Conservation (phyloP, 2,329 filamentous ascomycete species). For the Penicillium sp. region DNA sequence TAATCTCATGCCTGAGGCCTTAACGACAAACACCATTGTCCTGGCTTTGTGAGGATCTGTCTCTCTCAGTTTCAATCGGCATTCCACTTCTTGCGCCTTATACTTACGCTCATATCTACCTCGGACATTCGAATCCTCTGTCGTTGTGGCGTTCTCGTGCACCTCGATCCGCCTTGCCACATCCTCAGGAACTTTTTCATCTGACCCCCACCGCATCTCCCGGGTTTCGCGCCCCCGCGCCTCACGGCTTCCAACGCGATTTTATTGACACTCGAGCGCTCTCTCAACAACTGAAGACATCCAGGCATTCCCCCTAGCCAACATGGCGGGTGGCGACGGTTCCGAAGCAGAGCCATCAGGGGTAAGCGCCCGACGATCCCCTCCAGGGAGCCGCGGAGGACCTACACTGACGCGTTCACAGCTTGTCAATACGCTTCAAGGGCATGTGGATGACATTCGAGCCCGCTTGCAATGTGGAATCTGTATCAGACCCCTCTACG, state of each 20-base stretch:
- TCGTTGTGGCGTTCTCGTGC: not conserved
- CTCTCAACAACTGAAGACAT: conserved; percentile 11
- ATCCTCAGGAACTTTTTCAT: conserved; percentile 25
- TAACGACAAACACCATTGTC: conserved; percentile 11
- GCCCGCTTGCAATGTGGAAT: conserved; percentile 70
- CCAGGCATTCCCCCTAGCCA: not conserved
- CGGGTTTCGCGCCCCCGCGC: conserved; percentile 26
- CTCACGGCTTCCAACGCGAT: conserved; percentile 17
- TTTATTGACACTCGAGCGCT: conserved; percentile 13
- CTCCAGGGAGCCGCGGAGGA: not conserved
- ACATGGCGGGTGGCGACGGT: conserved; percentile 25
- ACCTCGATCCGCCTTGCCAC: conserved; percentile 8
- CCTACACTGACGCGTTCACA: conserved; percentile 30
- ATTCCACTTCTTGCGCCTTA: not conserved
- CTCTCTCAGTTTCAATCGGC: not conserved
- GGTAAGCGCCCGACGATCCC: conserved; percentile 31
- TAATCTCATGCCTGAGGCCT: conserved; percentile 24
- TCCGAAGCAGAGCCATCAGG: conserved; percentile 37
- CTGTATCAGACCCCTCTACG: conserved; percentile 71
- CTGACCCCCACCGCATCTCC: conserved; percentile 28
- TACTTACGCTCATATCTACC: not conserved
- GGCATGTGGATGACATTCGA: conserved; percentile 67
- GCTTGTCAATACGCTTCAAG: conserved; percentile 52
- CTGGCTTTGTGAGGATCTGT: not conserved
- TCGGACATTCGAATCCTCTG: not conserved